Evolutionary conservation across 2,329 filamentous ascomycete species (phyloP).

Genomic region (Penicillium glabrum): DNA sequence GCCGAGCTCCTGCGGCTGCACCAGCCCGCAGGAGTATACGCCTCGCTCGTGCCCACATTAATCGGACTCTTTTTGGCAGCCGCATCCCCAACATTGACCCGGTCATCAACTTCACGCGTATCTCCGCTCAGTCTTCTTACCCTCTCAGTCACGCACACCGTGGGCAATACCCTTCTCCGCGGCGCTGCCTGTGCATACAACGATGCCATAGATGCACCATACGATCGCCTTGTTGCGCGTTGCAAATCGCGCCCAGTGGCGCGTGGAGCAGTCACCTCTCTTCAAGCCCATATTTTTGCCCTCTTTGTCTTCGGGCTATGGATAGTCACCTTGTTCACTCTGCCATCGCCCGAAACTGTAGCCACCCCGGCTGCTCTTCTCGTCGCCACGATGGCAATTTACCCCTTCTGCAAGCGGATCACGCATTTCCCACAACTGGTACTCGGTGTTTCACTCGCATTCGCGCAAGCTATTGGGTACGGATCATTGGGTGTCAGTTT

Average conservation of each 20-base stretch:
- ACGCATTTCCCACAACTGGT: not conserved
- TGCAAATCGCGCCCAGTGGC: not conserved
- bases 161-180: too few species aligned
- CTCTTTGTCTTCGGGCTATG: not conserved
- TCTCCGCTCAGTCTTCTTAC: too few species aligned
- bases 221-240: not conserved
- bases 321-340: not conserved
- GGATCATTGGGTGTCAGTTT: too few species aligned
- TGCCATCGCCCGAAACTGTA: not conserved
- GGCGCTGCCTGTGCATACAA: too few species aligned
- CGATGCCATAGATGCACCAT: too few species aligned
- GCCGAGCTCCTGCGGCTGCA: too few species aligned
- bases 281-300: not conserved
- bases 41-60: too few species aligned
- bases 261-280: not conserved
- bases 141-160: too few species aligned
- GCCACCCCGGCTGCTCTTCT: not conserved
- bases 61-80: too few species aligned
- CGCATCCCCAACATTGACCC: too few species aligned
- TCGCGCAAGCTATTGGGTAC: not conserved
- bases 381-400: not conserved
- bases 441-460: not conserved
- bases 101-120: too few species aligned
- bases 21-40: too few species aligned
- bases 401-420: not conserved